Base-by-base conservation (phyloP, 176 grass and related monocot genomes). In the Raddia guianensis region DNA sequence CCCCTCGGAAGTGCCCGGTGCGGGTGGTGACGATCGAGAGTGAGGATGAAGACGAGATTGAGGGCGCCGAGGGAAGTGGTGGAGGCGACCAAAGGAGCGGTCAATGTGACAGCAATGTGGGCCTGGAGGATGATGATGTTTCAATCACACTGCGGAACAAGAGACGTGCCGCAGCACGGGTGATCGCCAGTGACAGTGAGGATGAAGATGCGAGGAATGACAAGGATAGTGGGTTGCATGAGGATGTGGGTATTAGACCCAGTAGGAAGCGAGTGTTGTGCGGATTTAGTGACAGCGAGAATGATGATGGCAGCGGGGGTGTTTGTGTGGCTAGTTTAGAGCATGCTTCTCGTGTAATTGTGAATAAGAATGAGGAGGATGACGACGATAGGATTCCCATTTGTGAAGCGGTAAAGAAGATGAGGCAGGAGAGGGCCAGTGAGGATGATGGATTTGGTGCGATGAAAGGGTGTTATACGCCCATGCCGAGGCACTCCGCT, bases 211-310 rank as follows among this genome's bases (percentile, higher is more conserved):
- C 8, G 21, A 13, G 11, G 16, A 77, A 11, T 32, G 34, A 4
- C 48, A 54, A 69, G 37, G 66, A 74, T 32, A 33, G 6, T 52
- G 34, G 12, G 5, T 58, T 20, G 7, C 63, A 15, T 18, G 49
- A 43, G 18, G 48, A 75, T 55, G 82, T 71, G 44, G 67, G 33
- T 42, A 52, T 42, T 45, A 73, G 10, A 45, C 69, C 20, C 12
- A 77, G 82, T 32, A 83, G 85, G 66, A 88, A 92, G 18, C 89
- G 75, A 9, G 54, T 20, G 0, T 66, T 70, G 8, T 60, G 32
- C 45, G 72, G 62, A 64, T 20, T 67, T 12, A 85, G 89, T 80
- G 94, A 90, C 20, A 84, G 79, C 49, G 91, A 90, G 49, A 77
- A 62, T 73, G 84, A 89, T 14, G 49, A 68, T 67, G 71, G 4